Conservation (phyloP, 164 flowering plant genomes). For the Dillenia suffruticosa region DNA sequence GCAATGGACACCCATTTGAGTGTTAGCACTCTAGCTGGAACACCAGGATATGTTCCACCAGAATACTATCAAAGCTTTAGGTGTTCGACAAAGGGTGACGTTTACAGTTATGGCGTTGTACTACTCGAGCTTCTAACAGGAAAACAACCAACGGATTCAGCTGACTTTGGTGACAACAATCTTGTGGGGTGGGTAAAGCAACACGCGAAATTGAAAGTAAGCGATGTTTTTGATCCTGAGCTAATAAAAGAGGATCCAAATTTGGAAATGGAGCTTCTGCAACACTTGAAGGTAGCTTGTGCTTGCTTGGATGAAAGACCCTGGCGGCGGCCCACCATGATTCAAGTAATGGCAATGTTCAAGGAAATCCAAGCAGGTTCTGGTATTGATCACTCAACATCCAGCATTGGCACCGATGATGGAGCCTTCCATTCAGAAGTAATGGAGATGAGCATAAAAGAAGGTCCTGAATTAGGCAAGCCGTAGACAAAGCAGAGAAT, state of each 20-base stretch:
- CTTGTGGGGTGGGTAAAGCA: slow-evolving; percentile 97
- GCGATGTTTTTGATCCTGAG: slow-evolving; percentile 77
- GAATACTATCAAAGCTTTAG: slow-evolving; percentile 96
- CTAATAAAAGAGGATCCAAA: slow-evolving; percentile 68
- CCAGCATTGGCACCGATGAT: slow-evolving; percentile 44
- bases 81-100: slow-evolving; percentile 92
- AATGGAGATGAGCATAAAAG: slow-evolving; percentile 72
- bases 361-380: slow-evolving; percentile 88
- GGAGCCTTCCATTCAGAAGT: slow-evolving; percentile 47
- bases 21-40: slow-evolving; percentile 93
- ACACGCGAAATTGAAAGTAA: slow-evolving; percentile 68
- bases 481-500: slow-evolving; percentile 10
- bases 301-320: slow-evolving; percentile 87
- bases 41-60: slow-evolving; percentile 97
- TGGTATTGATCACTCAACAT: slow-evolving; percentile 40
- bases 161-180: slow-evolving; percentile 94
- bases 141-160: slow-evolving; percentile 80
- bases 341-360: slow-evolving; percentile 94
- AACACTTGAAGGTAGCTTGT: slow-evolving; percentile 78
- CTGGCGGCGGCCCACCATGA: slow-evolving; percentile 81
- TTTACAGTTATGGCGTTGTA: slow-evolving; percentile 95
- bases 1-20: slow-evolving; percentile 96
- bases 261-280: slow-evolving; percentile 77
- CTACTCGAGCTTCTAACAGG: slow-evolving; percentile 92
- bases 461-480: slow-evolving; percentile 50